Base-by-base conservation (phyloP, 2,329 filamentous ascomycete genomes). In the Ceratocystis lukuohia region DNA sequence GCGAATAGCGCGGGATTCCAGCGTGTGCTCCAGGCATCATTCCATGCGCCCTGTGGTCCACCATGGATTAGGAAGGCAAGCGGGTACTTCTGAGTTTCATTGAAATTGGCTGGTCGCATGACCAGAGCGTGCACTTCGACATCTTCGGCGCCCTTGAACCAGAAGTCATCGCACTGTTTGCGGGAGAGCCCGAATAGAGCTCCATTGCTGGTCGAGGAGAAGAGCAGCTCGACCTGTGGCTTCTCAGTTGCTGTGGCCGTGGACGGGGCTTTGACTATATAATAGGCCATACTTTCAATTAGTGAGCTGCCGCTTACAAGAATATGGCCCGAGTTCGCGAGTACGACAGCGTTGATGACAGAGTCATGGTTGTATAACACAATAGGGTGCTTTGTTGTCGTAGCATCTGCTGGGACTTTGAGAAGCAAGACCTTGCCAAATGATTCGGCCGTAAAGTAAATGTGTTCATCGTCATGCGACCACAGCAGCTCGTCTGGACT, bases 1-100 rank as follows among this genome's bases (percentile, higher is more conserved):
- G 91, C 90, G 72, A 91, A 95, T 8, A 93, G 82, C 68, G 88
- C 89, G 1, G 88, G 87, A 73, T 95, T 95, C 91, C 91, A 96
- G 20, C 91, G 80, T 1, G 87, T 91, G 73, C 83, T 88, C 89
- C 90, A 95, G 33, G 81, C 79, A 71, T 94, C 87, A 41, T 75
- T 77, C 87, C 88, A 93, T 0, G 88, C 84, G 25, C 86, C 84
- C 74, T 94, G 89, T 0, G 90, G 90, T 0, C 91, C 91, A 65
- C 91, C 91, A 72, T 96, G 91, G 69, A 95, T 88, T 53, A 92
- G 77, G 72, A 91, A 87, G 1, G 88, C 84, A 3, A 96, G 79
- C 0, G 91, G 91, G 71, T 93, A 95, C 69, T 84, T 91, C 74
- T 90, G 87, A 20, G 75, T 78, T 7, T 80, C 75, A 71, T 89